Evolutionary conservation across 169 alveolate genomes (phyloP), one percentile per base, ranked within the genome.

Genomic region (Plasmodium gaboni): DNA sequence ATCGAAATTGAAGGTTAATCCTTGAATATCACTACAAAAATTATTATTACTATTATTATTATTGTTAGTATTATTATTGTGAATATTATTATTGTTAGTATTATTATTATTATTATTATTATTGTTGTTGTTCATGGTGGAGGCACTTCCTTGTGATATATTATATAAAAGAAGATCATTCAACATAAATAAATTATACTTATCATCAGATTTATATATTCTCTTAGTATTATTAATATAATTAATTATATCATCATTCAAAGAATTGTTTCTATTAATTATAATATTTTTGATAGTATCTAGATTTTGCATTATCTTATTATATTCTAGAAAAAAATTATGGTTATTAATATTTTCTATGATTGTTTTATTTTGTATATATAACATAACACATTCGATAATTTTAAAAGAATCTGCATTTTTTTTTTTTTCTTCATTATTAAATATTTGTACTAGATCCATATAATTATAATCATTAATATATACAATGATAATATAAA

Each of bases 151-250:
- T 9, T 5, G 10, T 5, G 46, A 32, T 7, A 74, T 50, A 15
- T 70, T 70, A 10, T 80, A 80, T 10, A 80, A 15, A 0, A 10
- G 13, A n/a, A 1, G 6, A 67, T 80, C 90, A 51, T 61, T 55
- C 0, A 80, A 46, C 24, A 50, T 1, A 7, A 80, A 80, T 42
- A 80, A 65, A 59, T 70, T 61, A 13, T 67, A 28, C 15, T 24
- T 28, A 71, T 80, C 72, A 13, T 46, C 48, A 0, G 90, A 53
- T 55, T 68, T 80, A 38, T 80, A 80, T 0, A 80, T 71, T 15
- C 53, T 80, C 26, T 80, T 80, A 1, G 90, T 80, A 9, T 80
- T 55, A 48, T 80, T 80, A 15, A 80, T 80, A 24, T 42, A 80
- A 15, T 65, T 68, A 3, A 68, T 61, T 13, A 80, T 80, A 48